A percentile compares a stretch with the other conserved stretches of the same genome.
phyloP scores from a whole-genome alignment of 192 early-diverging fungal species.

The Backusella psychrophila region DNA sequence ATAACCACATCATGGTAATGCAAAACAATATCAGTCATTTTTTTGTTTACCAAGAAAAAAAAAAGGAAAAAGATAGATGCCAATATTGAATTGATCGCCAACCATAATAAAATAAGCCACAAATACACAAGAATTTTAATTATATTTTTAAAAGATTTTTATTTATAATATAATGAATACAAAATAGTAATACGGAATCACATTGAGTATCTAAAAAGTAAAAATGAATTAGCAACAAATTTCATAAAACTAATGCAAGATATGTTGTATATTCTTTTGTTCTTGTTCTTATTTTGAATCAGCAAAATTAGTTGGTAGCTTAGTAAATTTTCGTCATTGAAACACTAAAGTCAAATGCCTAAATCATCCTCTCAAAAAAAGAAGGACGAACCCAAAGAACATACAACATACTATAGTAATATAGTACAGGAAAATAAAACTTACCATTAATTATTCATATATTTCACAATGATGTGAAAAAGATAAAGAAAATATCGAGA shows the following conservation, averaged over 20 bases:
- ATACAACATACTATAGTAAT: neutral
- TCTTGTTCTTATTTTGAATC: neutral
- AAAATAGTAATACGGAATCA: neutral
- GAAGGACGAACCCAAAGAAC: neutral
- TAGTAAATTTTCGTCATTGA: constrained; percentile 17
- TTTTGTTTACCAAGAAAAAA: neutral
- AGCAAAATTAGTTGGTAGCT: constrained; percentile 16
- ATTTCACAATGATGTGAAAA: neutral
- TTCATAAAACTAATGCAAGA: neutral
- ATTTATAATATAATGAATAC: neutral
- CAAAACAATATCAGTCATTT: constrained; percentile 5
- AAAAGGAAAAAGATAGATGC: neutral
- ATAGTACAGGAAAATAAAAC: neutral
- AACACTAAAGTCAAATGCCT: constrained; percentile 26
- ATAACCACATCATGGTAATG: constrained; percentile 24
- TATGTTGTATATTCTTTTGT: neutral
- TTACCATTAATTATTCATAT: neutral
- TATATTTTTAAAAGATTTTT: constrained; percentile 2
- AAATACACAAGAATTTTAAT: neutral
- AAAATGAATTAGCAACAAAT: neutral
- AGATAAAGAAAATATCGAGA: neutral
- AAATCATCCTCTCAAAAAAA: constrained; percentile 16
- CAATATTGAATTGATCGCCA: neutral
- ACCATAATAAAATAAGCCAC: neutral
- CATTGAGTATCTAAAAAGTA: neutral